Percentiles rank a stretch among this genome's conserved stretches.
Conservation (phyloP, 352 stramenopile genomes). For the Halophytophthora batemanensis region DNA sequence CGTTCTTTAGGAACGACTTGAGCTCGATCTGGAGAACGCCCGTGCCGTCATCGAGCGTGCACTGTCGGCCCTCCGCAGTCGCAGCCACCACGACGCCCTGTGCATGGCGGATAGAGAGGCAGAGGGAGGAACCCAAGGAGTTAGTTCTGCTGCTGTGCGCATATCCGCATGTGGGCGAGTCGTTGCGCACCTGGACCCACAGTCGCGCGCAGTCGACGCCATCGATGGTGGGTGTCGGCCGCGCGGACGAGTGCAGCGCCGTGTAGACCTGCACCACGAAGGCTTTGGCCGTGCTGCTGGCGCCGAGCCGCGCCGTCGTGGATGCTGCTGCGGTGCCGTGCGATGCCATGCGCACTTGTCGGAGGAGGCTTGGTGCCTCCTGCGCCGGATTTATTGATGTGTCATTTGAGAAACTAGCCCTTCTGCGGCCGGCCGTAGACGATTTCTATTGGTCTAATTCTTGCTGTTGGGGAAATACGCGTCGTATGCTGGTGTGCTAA, state of each 20-base stretch:
- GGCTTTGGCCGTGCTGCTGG: constrained; percentile 43
- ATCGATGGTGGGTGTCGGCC: constrained; percentile 44
- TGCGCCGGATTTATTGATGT: no score
- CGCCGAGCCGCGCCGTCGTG: constrained; percentile 3
- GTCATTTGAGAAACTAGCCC: neutral
- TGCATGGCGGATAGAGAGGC: neutral
- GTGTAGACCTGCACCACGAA: constrained; percentile 57
- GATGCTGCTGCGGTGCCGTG: neutral
- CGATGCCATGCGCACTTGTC: no score
- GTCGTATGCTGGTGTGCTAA: neutral
- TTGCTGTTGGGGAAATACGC: neutral
- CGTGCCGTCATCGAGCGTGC: constrained; percentile 74
- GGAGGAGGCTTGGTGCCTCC: no score
- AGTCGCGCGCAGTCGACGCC: constrained; percentile 64
- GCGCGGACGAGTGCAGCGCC: constrained; percentile 32
- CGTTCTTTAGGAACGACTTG: constrained; percentile 62
- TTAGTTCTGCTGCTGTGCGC: neutral
- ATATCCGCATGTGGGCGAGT: neutral
- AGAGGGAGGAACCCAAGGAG: no score
- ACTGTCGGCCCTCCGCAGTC: constrained; percentile 31
- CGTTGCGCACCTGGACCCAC: constrained; percentile 61
- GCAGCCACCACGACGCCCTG: constrained; percentile 56
- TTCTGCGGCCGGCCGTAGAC: neutral
- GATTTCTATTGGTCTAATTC: neutral
- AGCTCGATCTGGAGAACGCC: constrained; percentile 58